phyloP scores from a whole-genome alignment of 345 rosid genomes.

The Eucalyptus microcorys region DNA sequence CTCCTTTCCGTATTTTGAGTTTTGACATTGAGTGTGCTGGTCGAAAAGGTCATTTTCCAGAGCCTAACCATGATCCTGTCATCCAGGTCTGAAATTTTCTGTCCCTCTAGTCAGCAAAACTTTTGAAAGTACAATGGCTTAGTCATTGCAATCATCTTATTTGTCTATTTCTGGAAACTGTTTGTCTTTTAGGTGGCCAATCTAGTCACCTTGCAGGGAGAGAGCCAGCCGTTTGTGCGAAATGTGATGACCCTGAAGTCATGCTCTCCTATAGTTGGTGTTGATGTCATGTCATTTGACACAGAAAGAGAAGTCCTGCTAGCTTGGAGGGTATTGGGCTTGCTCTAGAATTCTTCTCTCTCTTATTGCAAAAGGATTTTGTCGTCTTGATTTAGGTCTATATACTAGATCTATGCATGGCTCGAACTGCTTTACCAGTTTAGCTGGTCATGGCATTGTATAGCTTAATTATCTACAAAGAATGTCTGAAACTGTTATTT shows the following conservation, averaged over 20 bases:
- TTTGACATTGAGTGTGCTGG: conserved; percentile 99
- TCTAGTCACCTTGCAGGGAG: conserved; percentile 90
- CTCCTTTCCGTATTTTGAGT: conserved; percentile 95
- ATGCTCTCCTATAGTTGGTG: conserved; percentile 90
- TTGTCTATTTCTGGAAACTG: neutral
- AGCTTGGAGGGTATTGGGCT: conserved; percentile 81
- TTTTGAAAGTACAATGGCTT: neutral
- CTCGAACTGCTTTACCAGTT: neutral
- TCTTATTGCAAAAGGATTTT: neutral
- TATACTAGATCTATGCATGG: neutral
- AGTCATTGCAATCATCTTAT: neutral
- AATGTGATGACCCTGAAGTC: conserved; percentile 97
- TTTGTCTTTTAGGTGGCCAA: conserved; percentile 66
- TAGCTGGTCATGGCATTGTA: neutral
- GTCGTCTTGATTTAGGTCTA: neutral
- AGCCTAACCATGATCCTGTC: conserved; percentile 95
- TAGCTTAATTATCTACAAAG: neutral
- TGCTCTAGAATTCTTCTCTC: neutral
- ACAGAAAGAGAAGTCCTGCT: conserved; percentile 83
- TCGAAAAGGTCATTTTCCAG: conserved; percentile 99
- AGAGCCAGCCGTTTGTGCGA: conserved; percentile 72
- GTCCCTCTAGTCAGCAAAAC: neutral
- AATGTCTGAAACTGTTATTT: neutral
- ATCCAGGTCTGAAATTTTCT: conserved; percentile 53
- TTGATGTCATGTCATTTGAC: conserved; percentile 87